phyloP scores from a whole-genome alignment of 768 basidiomycete genomes.

The Suillus spraguei region DNA sequence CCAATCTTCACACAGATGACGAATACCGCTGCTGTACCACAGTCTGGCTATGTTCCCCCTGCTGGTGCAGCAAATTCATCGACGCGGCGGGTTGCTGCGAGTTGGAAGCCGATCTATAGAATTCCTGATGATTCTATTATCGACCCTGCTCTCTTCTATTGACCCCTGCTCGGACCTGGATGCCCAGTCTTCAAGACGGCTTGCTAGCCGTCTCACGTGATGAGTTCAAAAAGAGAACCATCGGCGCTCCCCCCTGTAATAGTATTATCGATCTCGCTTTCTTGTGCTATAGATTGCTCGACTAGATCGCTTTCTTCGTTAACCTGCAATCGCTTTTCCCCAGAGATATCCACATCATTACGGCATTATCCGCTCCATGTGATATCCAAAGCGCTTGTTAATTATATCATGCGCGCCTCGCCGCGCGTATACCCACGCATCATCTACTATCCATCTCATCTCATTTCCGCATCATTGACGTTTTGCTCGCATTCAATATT shows the following conservation, averaged over 20 bases:
- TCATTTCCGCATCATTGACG: not conserved
- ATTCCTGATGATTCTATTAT: conserved; percentile 24
- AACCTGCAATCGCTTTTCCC: not conserved
- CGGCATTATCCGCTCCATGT: conserved; percentile 4
- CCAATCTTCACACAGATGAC: conserved; percentile 33
- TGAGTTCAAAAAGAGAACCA: conserved; percentile 7
- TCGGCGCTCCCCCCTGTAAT: conserved; percentile 13
- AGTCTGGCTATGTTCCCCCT: conserved; percentile 49
- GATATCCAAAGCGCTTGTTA: conserved; percentile 4
- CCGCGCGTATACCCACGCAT: not conserved
- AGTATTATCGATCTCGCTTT: conserved; percentile 12
- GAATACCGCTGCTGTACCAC: conserved; percentile 17
- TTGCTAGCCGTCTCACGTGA: not conserved
- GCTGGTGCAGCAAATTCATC: conserved; percentile 52
- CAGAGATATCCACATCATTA: not conserved
- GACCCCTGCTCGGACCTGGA: conserved; percentile 38
- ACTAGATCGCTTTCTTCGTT: conserved; percentile 10
- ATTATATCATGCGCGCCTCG: not conserved
- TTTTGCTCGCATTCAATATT: conserved; percentile 1
- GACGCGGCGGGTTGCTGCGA: conserved; percentile 56
- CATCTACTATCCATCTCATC: conserved; percentile 5
- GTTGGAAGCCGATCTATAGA: conserved; percentile 41
- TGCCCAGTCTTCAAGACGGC: conserved; percentile 18
- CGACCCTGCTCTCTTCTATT: conserved; percentile 30
- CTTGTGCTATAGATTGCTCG: conserved; percentile 6